Evolutionary conservation across 179 eudicot genomes (phyloP).

Genomic region (Silene noctiflora): DNA sequence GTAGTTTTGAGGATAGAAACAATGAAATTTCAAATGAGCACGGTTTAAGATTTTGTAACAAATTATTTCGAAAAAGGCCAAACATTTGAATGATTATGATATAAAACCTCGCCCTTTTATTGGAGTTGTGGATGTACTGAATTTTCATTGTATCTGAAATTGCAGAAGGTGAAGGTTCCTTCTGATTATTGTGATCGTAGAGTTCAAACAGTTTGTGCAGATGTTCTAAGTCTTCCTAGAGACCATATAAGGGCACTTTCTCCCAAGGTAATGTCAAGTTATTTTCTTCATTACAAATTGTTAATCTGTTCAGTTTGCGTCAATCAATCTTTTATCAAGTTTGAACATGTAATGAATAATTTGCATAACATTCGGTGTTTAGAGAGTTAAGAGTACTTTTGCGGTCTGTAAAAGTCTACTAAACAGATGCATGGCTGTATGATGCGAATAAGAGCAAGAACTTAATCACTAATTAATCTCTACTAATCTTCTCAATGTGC

Average conservation of each 20-base stretch:
- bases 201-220: conserved; percentile 77
- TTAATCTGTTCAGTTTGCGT: neutral
- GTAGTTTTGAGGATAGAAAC: no score
- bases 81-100: no score
- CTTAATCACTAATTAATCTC: neutral
- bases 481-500: neutral
- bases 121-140: neutral
- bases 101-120: no score
- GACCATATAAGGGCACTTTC: conserved; percentile 62
- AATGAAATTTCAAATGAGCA: no score
- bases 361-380: neutral
- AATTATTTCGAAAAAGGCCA: no score
- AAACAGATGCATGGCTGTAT: neutral
- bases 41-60: no score
- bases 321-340: neutral
- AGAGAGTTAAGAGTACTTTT: neutral
- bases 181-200: conserved; percentile 70
- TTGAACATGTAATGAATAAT: neutral
- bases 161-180: conserved; percentile 95
- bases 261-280: conserved; percentile 52
- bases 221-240: conserved; percentile 62
- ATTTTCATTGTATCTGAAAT: conserved; percentile 32
- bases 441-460: neutral
- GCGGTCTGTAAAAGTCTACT: neutral
- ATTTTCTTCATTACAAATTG: neutral